Evolutionary conservation across 2,329 filamentous ascomycete genomes (phyloP).

Genomic region (Thielaviopsis populi): DNA sequence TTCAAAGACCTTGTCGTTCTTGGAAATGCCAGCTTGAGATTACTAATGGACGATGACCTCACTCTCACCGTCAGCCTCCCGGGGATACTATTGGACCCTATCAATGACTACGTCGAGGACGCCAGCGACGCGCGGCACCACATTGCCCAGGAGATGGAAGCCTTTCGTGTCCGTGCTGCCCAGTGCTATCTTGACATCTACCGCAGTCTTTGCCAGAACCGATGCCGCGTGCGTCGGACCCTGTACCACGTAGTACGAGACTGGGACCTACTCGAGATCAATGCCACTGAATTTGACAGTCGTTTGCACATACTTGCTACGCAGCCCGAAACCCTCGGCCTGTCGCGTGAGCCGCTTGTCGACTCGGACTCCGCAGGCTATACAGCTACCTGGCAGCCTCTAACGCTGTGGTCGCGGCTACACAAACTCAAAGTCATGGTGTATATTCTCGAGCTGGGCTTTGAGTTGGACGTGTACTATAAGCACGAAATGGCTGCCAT

Average conservation of each 20-base stretch:
- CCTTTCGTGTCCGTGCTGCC: slow-evolving; percentile 44
- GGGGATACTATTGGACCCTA: slow-evolving; percentile 53
- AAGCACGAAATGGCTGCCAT: slow-evolving; percentile 71
- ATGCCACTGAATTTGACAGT: slow-evolving; percentile 50
- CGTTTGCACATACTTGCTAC: slow-evolving; percentile 45
- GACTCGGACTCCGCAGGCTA: slow-evolving; percentile 34
- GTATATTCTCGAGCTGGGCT: slow-evolving; percentile 77
- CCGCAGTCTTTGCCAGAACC: slow-evolving; percentile 74
- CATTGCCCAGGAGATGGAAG: slow-evolving; percentile 59
- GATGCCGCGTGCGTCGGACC: slow-evolving; percentile 77
- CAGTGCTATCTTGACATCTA: slow-evolving; percentile 72
- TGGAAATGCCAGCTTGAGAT: slow-evolving; percentile 51
- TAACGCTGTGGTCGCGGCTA: slow-evolving; percentile 67
- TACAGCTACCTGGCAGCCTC: neutral
- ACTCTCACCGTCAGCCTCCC: slow-evolving; percentile 58
- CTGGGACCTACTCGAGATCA: slow-evolving; percentile 65
- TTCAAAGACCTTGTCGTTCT: slow-evolving; percentile 58
- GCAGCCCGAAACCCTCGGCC: slow-evolving; percentile 37
- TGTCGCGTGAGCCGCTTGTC: slow-evolving; percentile 26
- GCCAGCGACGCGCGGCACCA: slow-evolving; percentile 58
- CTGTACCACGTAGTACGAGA: slow-evolving; percentile 69
- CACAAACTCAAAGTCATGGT: slow-evolving; percentile 85
- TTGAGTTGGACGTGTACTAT: slow-evolving; percentile 84
- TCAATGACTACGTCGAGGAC: slow-evolving; percentile 62
- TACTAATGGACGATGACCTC: slow-evolving; percentile 72